phyloP scores from a whole-genome alignment of 2,329 filamentous ascomycete species.

The Truncatella angustata region DNA sequence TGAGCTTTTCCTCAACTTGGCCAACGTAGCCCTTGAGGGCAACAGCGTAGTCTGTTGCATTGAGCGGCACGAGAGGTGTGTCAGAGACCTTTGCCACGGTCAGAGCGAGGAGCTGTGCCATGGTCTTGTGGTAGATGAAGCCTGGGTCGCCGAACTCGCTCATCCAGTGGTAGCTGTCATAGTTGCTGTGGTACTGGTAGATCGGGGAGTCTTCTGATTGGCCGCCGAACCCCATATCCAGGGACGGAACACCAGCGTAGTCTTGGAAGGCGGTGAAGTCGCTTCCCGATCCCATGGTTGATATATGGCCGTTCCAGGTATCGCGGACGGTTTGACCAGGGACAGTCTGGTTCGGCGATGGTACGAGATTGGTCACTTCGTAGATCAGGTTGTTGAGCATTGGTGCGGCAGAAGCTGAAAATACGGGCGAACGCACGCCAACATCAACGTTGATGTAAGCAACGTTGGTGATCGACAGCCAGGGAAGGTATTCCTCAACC shows the following conservation, averaged over 20 bases:
- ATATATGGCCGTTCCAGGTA: conserved; percentile 60
- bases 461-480: conserved; percentile 70
- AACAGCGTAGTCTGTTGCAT: conserved; percentile 62
- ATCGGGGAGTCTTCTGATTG: conserved; percentile 47
- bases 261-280: conserved; percentile 77
- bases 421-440: conserved; percentile 63
- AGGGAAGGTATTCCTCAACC: conserved; percentile 86
- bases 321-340: conserved; percentile 69
- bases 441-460: conserved; percentile 88
- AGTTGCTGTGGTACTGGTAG: conserved; percentile 88
- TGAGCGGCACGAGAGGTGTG: conserved; percentile 60
- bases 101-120: conserved; percentile 64
- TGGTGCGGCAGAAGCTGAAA: conserved; percentile 67
- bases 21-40: conserved; percentile 53
- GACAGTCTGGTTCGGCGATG: conserved; percentile 72
- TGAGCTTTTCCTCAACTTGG: conserved; percentile 48
- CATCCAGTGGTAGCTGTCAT: conserved; percentile 92
- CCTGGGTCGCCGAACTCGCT: conserved; percentile 70
- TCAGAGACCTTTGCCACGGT: conserved; percentile 61
- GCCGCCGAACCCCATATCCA: conserved; percentile 60
- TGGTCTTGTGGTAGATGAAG: conserved; percentile 64
- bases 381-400: conserved; percentile 72
- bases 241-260: conserved; percentile 63
- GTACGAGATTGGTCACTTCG: conserved; percentile 62
- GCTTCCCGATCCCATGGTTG: conserved; percentile 69